These are phyloP conservation scores for Ricinus communis DNA, from an alignment of 345 rosid species.

Conservation along the genomic window DNA sequence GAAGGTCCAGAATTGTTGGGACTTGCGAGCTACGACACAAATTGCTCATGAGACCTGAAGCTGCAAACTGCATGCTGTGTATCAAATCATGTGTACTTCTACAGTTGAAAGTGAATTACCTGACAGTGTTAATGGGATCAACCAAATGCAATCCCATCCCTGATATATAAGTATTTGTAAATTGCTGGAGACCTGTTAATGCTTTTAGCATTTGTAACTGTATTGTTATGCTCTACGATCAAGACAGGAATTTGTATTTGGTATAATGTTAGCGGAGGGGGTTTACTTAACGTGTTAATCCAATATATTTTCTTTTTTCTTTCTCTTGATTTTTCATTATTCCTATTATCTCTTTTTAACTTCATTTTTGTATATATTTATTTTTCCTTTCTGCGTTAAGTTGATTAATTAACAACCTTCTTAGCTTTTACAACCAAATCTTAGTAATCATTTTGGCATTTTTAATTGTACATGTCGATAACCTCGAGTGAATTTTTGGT, in stretches of 20 bases:
- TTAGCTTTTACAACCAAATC: no score
- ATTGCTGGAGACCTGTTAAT: slow-evolving; percentile 15
- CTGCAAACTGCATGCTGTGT: slow-evolving; percentile 2
- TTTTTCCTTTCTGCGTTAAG: no score
- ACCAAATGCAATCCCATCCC: slow-evolving; percentile 27
- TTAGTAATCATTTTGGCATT: no score
- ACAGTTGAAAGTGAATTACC: slow-evolving; percentile 21
- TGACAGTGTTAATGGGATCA: slow-evolving; percentile 27
- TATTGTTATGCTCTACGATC: slow-evolving; percentile 21
- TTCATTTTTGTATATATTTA: no score
- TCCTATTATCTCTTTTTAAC: background rate
- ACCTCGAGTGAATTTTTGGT: no score
- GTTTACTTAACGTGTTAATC: background rate
- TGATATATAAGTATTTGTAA: slow-evolving; percentile 33
- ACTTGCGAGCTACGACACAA: slow-evolving; percentile 83
- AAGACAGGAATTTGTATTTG: slow-evolving; percentile 21
- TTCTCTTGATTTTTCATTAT: background rate
- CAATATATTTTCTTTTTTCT: background rate
- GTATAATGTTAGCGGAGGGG: slow-evolving; percentile 14
- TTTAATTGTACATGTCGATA: no score
- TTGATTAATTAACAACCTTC: no score
- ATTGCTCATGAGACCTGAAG: slow-evolving; percentile 54
- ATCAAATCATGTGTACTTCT: slow-evolving; percentile 15
- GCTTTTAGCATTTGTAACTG: slow-evolving; percentile 17
- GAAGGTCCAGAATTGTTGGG: slow-evolving; percentile 96